Percentiles rank a stretch among this genome's conserved stretches.
phyloP scores from a whole-genome alignment of 108 stramenopile species.

The Aurantiochytrium sp. region DNA sequence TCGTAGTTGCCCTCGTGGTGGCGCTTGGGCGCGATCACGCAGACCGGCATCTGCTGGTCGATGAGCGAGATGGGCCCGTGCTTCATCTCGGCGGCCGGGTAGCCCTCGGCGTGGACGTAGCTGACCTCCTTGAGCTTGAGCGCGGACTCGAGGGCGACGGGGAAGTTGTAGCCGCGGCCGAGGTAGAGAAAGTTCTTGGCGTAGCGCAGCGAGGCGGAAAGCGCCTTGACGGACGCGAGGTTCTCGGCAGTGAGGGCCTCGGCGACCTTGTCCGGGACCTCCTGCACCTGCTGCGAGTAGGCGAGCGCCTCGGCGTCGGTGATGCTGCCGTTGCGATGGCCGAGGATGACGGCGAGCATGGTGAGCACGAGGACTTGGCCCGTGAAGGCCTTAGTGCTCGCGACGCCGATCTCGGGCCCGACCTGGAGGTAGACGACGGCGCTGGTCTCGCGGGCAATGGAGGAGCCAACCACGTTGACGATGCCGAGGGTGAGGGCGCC shows the following conservation, averaged over 20 bases:
- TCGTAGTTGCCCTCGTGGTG: slow-evolving; percentile 91
- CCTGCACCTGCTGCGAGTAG: neutral
- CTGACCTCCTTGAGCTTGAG: slow-evolving; percentile 98
- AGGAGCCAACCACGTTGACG: slow-evolving; percentile 91
- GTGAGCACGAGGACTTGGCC: slow-evolving; percentile 95
- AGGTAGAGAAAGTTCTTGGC: slow-evolving; percentile 33
- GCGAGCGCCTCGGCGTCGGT: neutral
- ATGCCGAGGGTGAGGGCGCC: slow-evolving; percentile 81
- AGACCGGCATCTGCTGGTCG: slow-evolving; percentile 90
- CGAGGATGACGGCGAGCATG: slow-evolving; percentile 79
- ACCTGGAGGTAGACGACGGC: slow-evolving; percentile 97
- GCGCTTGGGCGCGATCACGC: slow-evolving; percentile 71
- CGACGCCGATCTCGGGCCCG: slow-evolving; percentile 96
- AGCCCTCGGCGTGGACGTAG: slow-evolving; percentile 97
- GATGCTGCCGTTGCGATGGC: neutral
- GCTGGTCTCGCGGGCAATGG: slow-evolving; percentile 90
- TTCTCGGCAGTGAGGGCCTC: neutral
- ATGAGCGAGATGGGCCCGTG: slow-evolving; percentile 95
- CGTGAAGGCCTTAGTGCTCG: slow-evolving; percentile 96
- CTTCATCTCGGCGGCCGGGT: slow-evolving; percentile 94
- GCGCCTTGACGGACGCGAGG: neutral
- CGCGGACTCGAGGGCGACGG: slow-evolving; percentile 88
- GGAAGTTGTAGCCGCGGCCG: slow-evolving; percentile 56
- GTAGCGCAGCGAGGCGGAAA: slow-evolving; percentile 27
- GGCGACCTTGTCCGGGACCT: neutral